Percentiles rank a stretch among this genome's conserved stretches.
These are phyloP conservation scores for Cymodocea nodosa DNA, from an alignment of 116 monocot species.

Conservation along the genomic window DNA sequence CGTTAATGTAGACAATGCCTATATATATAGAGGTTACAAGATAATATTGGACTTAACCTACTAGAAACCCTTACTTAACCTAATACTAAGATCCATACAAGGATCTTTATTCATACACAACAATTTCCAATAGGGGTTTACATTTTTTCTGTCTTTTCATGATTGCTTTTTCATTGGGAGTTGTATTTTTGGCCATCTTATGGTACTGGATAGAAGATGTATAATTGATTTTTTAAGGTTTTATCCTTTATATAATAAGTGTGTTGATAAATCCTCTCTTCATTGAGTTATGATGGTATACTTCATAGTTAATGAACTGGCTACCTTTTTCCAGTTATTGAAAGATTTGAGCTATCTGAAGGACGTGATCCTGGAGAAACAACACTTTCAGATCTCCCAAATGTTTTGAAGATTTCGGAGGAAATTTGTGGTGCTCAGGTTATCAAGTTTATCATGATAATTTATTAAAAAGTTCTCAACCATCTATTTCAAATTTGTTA, in stretches of 20 bases:
- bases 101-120: too few species aligned
- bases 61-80: too few species aligned
- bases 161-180: not conserved
- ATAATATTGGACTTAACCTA: too few species aligned
- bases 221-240: not conserved
- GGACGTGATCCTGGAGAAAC: conserved; percentile 38
- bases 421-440: conserved; percentile 75
- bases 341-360: conserved; percentile 48
- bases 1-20: too few species aligned
- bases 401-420: conserved; percentile 48
- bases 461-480: not conserved
- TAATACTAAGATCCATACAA: too few species aligned
- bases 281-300: not conserved
- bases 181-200: not conserved
- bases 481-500: conserved; percentile 1
- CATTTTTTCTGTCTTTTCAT: not conserved
- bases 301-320: not conserved
- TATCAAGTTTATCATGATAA: conserved; percentile 2
- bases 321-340: conserved; percentile 48
- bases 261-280: too few species aligned
- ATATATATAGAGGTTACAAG: too few species aligned
- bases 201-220: not conserved
- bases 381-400: conserved; percentile 42
- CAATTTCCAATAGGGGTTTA: not conserved
- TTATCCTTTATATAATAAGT: too few species aligned